phyloP scores from a whole-genome alignment of 805 yeast species.

The Kurtzmaniella fragi region DNA sequence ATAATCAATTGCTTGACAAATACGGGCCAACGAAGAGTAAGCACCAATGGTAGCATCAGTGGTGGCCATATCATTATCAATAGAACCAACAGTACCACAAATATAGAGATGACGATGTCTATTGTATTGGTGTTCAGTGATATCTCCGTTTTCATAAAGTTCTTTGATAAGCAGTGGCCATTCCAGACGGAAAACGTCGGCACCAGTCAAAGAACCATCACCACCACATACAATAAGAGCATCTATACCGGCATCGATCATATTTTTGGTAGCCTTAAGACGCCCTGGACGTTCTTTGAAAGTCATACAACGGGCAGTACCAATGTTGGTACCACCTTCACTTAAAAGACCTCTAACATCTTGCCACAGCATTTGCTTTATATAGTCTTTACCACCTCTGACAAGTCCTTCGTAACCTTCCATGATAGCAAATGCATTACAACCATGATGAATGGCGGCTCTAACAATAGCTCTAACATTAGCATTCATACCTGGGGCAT shows the following conservation, averaged over 20 bases:
- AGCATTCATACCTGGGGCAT: slow-evolving; percentile 98
- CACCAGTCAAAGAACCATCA: slow-evolving; percentile 97
- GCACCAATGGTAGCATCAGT: slow-evolving; percentile 98
- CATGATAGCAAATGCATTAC: slow-evolving; percentile 86
- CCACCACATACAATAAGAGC: slow-evolving; percentile 97
- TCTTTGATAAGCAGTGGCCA: slow-evolving; percentile 89
- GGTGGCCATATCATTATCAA: slow-evolving; percentile 96
- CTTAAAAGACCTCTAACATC: slow-evolving; percentile 93
- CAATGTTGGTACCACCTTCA: slow-evolving; percentile 92
- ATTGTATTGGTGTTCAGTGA: slow-evolving; percentile 56
- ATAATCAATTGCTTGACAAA: slow-evolving; percentile 90
- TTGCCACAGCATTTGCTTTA: slow-evolving; percentile 82
- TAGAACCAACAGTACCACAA: slow-evolving; percentile 93
- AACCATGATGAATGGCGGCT: slow-evolving; percentile 79
- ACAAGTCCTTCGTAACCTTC: slow-evolving; percentile 97
- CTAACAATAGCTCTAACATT: slow-evolving; percentile 94
- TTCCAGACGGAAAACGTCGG: slow-evolving; percentile 87
- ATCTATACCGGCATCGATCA: slow-evolving; percentile 85
- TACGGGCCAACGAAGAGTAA: slow-evolving; percentile 86
- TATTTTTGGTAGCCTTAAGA: slow-evolving; percentile 72
- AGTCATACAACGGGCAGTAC: slow-evolving; percentile 89
- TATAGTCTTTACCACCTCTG: slow-evolving; percentile 67
- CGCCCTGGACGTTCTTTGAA: slow-evolving; percentile 87
- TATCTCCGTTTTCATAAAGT: slow-evolving; percentile 48
- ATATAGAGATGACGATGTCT: slow-evolving; percentile 71